A percentile compares a stretch with the other conserved stretches of the same genome.
These are phyloP conservation scores for Podaxis sp. DNA, from an alignment of 768 basidiomycete species.

Conservation along the genomic window DNA sequence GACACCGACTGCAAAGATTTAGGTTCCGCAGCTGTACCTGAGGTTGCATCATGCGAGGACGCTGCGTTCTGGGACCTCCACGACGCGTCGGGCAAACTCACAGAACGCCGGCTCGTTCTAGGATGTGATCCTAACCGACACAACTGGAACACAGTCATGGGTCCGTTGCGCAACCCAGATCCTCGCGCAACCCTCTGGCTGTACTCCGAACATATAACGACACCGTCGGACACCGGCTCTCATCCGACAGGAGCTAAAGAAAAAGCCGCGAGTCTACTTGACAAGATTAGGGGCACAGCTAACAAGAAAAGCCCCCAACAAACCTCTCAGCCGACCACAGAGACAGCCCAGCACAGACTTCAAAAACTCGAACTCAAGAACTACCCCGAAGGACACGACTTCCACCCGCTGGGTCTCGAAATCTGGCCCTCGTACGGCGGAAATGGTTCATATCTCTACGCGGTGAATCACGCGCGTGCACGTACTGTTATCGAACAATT, in stretches of 20 bases:
- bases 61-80: conserved; percentile 62
- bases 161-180: conserved; percentile 58
- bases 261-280: conserved; percentile 17
- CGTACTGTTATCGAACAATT: conserved; percentile 72
- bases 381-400: conserved; percentile 59
- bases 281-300: conserved; percentile 10
- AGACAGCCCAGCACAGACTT: conserved; percentile 24
- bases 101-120: conserved; percentile 45
- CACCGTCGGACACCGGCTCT: conserved; percentile 13
- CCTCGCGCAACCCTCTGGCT: conserved; percentile 66
- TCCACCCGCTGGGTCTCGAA: conserved; percentile 72
- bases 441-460: conserved; percentile 56
- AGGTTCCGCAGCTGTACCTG: conserved; percentile 28
- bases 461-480: conserved; percentile 66
- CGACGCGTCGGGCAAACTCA: conserved; percentile 35
- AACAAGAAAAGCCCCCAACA: conserved; percentile 5
- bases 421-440: conserved; percentile 50
- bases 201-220: conserved; percentile 29
- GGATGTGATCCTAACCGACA: conserved; percentile 57
- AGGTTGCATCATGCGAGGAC: conserved; percentile 63
- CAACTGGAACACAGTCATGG: conserved; percentile 79
- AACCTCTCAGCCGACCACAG: not conserved
- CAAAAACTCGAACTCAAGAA: conserved; percentile 44
- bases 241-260: not conserved
- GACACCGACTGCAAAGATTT: conserved; percentile 44